phyloP scores from a whole-genome alignment of 139 green algal species.

The Coccomyxa sp. region DNA sequence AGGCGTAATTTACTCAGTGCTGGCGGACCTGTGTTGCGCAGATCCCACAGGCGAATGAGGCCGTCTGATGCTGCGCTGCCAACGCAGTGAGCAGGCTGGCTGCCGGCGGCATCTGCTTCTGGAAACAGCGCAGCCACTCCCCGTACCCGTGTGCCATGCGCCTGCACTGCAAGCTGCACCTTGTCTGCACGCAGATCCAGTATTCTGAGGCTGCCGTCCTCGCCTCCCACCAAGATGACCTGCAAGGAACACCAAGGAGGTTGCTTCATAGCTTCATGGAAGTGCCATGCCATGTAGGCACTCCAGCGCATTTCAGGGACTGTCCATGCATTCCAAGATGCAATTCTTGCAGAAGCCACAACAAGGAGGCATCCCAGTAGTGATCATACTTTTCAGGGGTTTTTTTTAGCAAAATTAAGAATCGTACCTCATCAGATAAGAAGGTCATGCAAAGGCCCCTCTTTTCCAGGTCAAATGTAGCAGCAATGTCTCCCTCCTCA shows the following conservation, averaged over 20 bases:
- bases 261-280: too few relatives aligned
- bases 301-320: too few relatives aligned
- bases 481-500: not conserved
- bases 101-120: not conserved
- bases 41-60: slow-evolving; percentile 65
- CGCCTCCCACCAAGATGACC: not conserved
- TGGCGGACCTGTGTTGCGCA: not conserved
- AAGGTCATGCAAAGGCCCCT: slow-evolving; percentile 1
- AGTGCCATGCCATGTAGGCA: too few relatives aligned
- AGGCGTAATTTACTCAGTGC: too few relatives aligned
- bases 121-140: slow-evolving; percentile 24
- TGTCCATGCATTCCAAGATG: too few relatives aligned
- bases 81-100: slow-evolving; percentile 17
- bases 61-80: slow-evolving; percentile 60
- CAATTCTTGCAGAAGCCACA: too few relatives aligned
- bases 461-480: not conserved
- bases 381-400: too few relatives aligned
- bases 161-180: not conserved
- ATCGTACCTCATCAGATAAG: not conserved
- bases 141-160: slow-evolving; percentile 38
- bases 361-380: too few relatives aligned
- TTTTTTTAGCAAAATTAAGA: not conserved
- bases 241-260: not conserved
- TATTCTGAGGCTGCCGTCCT: not conserved
- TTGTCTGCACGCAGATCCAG: not conserved